phyloP scores from a whole-genome alignment of 2,329 filamentous ascomycete genomes.

The Rosellinia necatrix region DNA sequence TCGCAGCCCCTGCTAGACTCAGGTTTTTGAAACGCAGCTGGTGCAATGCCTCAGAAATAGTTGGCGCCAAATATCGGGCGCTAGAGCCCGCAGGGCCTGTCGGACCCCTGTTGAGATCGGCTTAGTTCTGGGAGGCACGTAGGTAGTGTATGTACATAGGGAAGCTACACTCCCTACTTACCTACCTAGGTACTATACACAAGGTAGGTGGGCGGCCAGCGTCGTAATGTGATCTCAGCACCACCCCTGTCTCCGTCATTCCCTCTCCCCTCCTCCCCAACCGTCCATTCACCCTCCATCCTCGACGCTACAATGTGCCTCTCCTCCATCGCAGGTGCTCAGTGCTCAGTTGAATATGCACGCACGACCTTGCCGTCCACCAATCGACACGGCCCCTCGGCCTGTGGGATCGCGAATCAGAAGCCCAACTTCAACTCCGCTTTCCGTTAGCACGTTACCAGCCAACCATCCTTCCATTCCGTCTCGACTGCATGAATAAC shows the following conservation, averaged over 20 bases:
- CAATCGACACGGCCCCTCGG: conserved; percentile 14
- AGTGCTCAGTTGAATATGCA: conserved; percentile 10
- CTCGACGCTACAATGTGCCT: too few relatives aligned
- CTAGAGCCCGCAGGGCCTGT: conserved; percentile 41
- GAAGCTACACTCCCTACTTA: too few relatives aligned
- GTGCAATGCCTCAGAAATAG: conserved; percentile 54
- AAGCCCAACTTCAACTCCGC: conserved; percentile 25
- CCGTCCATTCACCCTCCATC: conserved; percentile 14
- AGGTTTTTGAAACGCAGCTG: conserved; percentile 53
- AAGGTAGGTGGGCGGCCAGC: too few relatives aligned
- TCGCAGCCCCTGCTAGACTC: conserved; percentile 19
- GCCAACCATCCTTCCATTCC: conserved; percentile 23
- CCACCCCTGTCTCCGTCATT: neutral
- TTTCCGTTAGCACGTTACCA: conserved; percentile 22
- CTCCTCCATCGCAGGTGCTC: conserved; percentile 11
- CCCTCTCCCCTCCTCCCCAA: neutral
- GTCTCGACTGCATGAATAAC: conserved; percentile 12
- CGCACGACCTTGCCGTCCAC: conserved; percentile 17
- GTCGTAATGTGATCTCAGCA: conserved; percentile 6
- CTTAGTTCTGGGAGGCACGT: neutral
- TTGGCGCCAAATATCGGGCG: conserved; percentile 42
- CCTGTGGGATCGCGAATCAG: conserved; percentile 30
- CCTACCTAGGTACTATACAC: too few relatives aligned
- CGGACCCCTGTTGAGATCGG: conserved; percentile 30
- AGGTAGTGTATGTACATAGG: too few relatives aligned